Evolutionary conservation across 2,329 filamentous ascomycete genomes (phyloP).

Genomic region (Acarospora socialis): DNA sequence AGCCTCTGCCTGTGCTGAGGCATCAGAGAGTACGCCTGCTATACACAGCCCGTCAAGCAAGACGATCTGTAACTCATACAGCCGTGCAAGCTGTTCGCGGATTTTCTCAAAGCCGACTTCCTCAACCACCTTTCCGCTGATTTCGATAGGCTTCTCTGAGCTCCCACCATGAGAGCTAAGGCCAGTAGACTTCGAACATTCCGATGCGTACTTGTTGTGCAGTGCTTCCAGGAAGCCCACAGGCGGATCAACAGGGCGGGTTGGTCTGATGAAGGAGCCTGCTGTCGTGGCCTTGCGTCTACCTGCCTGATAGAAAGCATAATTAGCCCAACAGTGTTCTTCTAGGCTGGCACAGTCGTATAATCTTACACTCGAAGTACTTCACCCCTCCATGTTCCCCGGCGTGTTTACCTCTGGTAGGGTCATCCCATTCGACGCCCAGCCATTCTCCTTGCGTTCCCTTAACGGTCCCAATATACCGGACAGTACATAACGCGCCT

Average conservation of each 20-base stretch:
- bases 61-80: constrained; percentile 65
- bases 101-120: constrained; percentile 96
- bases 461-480: constrained; percentile 63
- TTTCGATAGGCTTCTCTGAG: constrained; percentile 45
- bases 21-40: constrained; percentile 17
- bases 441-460: constrained; percentile 72
- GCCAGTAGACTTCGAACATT: constrained; percentile 26
- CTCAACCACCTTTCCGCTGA: constrained; percentile 72
- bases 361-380: constrained; percentile 63
- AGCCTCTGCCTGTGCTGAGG: constrained; percentile 14
- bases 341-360: no score
- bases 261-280: constrained; percentile 76
- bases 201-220: constrained; percentile 67
- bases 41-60: constrained; percentile 68
- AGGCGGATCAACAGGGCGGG: constrained; percentile 51
- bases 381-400: constrained; percentile 63
- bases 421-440: constrained; percentile 93
- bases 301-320: constrained; percentile 33
- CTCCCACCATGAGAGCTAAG: constrained; percentile 16
- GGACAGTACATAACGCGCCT: constrained; percentile 64
- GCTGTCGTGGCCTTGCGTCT: constrained; percentile 50
- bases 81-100: constrained; percentile 57
- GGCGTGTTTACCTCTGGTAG: constrained; percentile 74
- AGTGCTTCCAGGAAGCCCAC: constrained; percentile 65
- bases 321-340: no score